A percentile compares a stretch with the other conserved stretches of the same genome.
Evolutionary conservation across 148 eudicot genomes (phyloP).

Genomic region (Polygonum aviculare): DNA sequence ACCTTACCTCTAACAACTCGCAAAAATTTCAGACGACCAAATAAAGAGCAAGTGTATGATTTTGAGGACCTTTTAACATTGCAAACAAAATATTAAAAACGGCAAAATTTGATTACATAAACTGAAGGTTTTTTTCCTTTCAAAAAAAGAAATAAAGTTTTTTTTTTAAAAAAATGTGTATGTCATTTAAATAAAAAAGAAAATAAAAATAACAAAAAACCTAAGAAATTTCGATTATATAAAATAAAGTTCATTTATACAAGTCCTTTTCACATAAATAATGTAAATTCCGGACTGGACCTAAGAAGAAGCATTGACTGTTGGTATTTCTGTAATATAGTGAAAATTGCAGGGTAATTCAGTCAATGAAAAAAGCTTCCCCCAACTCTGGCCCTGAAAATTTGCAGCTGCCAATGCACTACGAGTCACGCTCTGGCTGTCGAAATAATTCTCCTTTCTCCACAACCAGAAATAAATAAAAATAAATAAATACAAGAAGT

Average conservation of each 20-base stretch:
- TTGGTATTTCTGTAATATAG: not conserved
- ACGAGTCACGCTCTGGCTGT: not conserved
- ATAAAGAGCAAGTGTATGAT: too few species aligned
- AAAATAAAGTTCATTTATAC: not conserved
- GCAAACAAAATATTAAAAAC: not conserved
- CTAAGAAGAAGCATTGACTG: not conserved
- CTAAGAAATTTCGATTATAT: too few species aligned
- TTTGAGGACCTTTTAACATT: too few species aligned
- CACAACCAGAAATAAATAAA: not conserved
- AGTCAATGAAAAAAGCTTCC: not conserved
- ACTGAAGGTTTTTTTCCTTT: too few species aligned
- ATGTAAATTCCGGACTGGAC: not conserved
- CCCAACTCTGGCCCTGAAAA: slow-evolving; percentile 1
- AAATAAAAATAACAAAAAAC: too few species aligned
- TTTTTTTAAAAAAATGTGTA: not conserved
- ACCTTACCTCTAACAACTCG: too few species aligned
- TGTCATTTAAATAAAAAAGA: not conserved
- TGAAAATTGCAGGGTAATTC: not conserved
- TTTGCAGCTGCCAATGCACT: not conserved
- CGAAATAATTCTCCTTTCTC: not conserved
- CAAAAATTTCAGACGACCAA: too few species aligned
- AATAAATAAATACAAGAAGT: not conserved
- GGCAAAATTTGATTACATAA: too few species aligned
- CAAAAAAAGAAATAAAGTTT: not conserved
- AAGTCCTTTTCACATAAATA: not conserved